Evolutionary conservation across 1,284 basidiomycete species (phyloP), one percentile per base, ranked within the genome.

Genomic region (Rhodotorula sp.): DNA sequence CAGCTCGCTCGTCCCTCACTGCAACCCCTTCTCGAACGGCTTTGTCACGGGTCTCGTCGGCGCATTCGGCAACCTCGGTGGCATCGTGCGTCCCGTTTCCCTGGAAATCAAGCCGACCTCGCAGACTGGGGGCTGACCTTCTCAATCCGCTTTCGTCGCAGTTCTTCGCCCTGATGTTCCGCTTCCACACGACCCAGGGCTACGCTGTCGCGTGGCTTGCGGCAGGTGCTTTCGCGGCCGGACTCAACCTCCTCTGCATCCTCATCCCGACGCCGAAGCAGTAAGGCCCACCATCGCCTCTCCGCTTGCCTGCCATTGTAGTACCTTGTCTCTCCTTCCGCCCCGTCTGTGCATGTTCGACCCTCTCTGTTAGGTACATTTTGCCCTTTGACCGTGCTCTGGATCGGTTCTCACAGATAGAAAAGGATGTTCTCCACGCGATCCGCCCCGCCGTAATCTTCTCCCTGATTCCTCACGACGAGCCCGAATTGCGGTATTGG

Each of bases 1-100:
- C 44, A 53, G n/a, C 27, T 56, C 54, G n/a, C 55, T 87, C 76
- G 86, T 85, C 75, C 85, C 85, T 61, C 61, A 72, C 7, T 70
- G 64, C 58, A 55, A 60, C 48, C 68, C 70, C 23, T 61, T 61
- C 41, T 61, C 60, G 21, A 41, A 41, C 57, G 75, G 75, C 13
- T 55, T 70, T 23, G 34, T 61, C 83, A 84, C 82, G 42, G 86
- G 87, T 7, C 79, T 87, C 34, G 86, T 87, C 0, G 87, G 87
- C 5, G 83, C 80, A 5, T 82, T 84, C 65, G 87, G 87, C 17
- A 87, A 87, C 73, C 73, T 86, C 2, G 87, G 87, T 5, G 87
- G 87, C 1, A 81, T 87, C 44, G 49, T 58, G 85, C 27, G 87
- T 85, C 56, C 84, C 85, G 2, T 7, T 64, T 12, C 25, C 50